Percentiles rank a stretch among this genome's conserved stretches.
phyloP scores from a whole-genome alignment of 202 grass and related monocot species.

The Elaeis oleifera region DNA sequence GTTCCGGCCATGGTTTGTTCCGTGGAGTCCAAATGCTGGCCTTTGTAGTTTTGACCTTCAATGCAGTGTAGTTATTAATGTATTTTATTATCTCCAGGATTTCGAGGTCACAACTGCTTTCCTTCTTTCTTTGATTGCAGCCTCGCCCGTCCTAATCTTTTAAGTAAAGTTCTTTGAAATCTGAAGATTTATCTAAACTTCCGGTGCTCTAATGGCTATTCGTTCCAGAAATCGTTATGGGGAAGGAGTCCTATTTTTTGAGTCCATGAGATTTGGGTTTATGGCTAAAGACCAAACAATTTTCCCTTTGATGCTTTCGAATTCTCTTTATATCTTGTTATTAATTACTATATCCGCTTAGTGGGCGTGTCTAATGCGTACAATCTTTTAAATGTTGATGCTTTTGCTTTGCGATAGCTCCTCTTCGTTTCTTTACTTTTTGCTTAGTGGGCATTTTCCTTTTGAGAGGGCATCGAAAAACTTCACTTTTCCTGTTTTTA shows the following conservation, averaged over 20 bases:
- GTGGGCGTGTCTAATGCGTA: slow-evolving; percentile 20
- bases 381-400: slow-evolving; percentile 1
- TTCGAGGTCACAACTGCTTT: too few relatives aligned
- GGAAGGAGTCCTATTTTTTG: not conserved
- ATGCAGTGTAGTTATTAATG: too few relatives aligned
- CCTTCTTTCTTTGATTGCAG: too few relatives aligned
- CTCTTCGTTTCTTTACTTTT: slow-evolving; percentile 26
- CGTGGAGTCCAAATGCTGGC: too few relatives aligned
- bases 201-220: not conserved
- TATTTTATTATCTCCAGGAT: too few relatives aligned
- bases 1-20: too few relatives aligned
- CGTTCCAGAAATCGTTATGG: not conserved
- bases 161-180: not conserved
- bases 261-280: slow-evolving; percentile 1
- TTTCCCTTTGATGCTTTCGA: slow-evolving; percentile 6
- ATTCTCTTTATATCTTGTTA: slow-evolving; percentile 38
- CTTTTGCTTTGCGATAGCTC: slow-evolving; percentile 30
- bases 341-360: slow-evolving; percentile 41
- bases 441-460: slow-evolving; percentile 30
- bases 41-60: too few relatives aligned
- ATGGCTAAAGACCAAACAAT: not conserved
- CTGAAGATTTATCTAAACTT: not conserved
- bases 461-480: slow-evolving; percentile 23
- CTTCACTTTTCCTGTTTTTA: slow-evolving; percentile 26
- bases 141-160: too few relatives aligned